These are phyloP conservation scores for Trypanosoma melophagium DNA, from an alignment of 208 protist genomes.

Conservation along the genomic window DNA sequence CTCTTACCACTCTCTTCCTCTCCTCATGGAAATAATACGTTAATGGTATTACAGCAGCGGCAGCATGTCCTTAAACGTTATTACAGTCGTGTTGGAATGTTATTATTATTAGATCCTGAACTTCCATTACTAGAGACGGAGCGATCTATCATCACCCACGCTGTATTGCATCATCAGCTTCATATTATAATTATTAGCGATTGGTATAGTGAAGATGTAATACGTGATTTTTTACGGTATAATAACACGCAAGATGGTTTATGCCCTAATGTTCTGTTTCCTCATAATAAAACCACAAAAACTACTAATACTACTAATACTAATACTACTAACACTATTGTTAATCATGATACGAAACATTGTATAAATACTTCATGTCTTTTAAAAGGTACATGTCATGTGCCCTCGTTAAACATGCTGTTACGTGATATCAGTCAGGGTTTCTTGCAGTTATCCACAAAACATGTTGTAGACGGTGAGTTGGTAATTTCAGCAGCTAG, in stretches of 20 bases:
- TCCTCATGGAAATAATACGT: constrained; percentile 9
- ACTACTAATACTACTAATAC: neutral
- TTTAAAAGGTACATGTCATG: constrained; percentile 43
- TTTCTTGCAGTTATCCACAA: constrained; percentile 17
- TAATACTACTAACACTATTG: neutral
- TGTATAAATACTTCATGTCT: neutral
- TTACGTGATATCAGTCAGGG: constrained; percentile 27
- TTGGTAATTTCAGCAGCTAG: constrained; percentile 9
- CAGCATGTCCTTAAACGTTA: constrained; percentile 9
- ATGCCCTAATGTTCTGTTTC: neutral
- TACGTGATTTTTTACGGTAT: constrained; percentile 17
- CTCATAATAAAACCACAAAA: neutral
- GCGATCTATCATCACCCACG: constrained; percentile 28
- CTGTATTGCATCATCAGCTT: constrained; percentile 32
- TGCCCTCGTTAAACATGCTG: constrained; percentile 46
- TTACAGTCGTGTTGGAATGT: constrained; percentile 34
- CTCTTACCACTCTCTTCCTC: constrained; percentile 46
- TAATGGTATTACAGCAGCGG: neutral
- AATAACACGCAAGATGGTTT: neutral
- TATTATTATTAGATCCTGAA: constrained; percentile 51
- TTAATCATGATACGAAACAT: neutral
- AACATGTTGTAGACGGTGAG: constrained; percentile 26
- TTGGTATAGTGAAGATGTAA: constrained; percentile 38
- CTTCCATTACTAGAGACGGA: constrained; percentile 35
- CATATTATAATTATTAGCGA: constrained; percentile 51